Base-by-base conservation (phyloP, 2,329 filamentous ascomycete genomes). In the Myriosclerotinia curreyana region DNA sequence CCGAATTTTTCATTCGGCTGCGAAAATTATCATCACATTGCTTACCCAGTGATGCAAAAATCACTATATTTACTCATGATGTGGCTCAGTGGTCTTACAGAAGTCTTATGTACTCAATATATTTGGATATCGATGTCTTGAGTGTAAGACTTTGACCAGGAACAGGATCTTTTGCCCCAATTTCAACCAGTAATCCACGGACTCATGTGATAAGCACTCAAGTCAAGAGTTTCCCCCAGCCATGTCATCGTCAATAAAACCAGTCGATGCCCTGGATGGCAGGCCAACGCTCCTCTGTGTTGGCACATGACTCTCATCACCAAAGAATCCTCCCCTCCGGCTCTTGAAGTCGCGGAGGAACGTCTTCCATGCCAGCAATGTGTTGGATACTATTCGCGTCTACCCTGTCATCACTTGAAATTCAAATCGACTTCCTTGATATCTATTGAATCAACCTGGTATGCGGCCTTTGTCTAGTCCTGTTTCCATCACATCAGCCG, bases 41-140 rank as follows among this genome's bases (percentile, higher is more conserved):
- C 55, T 48, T 59, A 59, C 14, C n/a, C 44, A 42, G 9, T n/a
- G 48, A 59, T 48, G 22, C 46, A n/a, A 53, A 31, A 9, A 28
- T 28, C 48, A n/a, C 11, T 15, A 49, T 31, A 11, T 36, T 34
- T 34, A 46, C 5, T 17, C 20, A 59, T 49, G 42, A 22, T 22
- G 28, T 59, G 40, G 20, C 42, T 42, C 7, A 36, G 42, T 59
- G 22, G n/a, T 22, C 42, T 28, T 11, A 46, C 20, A 22, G 34
- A 14, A 25, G 34, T 59, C 55, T 59, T 25, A 49, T 28, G 34
- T 34, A 22, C 17, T 22, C 31, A n/a, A 44, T n/a, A 15, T 28
- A 58, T 20, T 34, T 58, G 22, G 34, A 34, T 53, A 60, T 52
- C 22, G 22, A 50, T 60, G 11, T 9, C 12, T 34, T 12, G 11